phyloP scores from a whole-genome alignment of 192 early-diverging fungal species.

The Coemansia sp. region DNA sequence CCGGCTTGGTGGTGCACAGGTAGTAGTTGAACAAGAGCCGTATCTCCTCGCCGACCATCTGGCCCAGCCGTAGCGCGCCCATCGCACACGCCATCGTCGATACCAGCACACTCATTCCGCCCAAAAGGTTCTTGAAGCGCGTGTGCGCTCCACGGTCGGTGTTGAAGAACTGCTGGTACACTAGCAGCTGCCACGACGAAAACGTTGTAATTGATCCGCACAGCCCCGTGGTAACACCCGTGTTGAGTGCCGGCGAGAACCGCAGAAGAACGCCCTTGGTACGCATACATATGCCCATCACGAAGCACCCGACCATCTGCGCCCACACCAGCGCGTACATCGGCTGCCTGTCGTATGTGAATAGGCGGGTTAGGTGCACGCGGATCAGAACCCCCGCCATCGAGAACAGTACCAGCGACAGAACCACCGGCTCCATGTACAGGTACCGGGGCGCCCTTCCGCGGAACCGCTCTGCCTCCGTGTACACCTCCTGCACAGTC shows the following conservation, averaged over 20 bases:
- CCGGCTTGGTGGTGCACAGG: background rate
- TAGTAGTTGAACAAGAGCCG: slow-evolving; percentile 13
- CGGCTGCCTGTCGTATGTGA: slow-evolving; percentile 60
- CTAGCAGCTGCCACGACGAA: slow-evolving; percentile 71
- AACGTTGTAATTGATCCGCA: slow-evolving; percentile 85
- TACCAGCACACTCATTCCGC: slow-evolving; percentile 38
- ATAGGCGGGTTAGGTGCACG: slow-evolving; percentile 56
- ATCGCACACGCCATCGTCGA: slow-evolving; percentile 36
- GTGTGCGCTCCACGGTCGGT: slow-evolving; percentile 14
- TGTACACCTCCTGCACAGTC: slow-evolving; percentile 20
- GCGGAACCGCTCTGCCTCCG: slow-evolving; percentile 7
- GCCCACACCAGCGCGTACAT: slow-evolving; percentile 65
- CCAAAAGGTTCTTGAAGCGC: slow-evolving; percentile 45
- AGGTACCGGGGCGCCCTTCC: slow-evolving; percentile 6
- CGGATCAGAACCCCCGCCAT: slow-evolving; percentile 68
- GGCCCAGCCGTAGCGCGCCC: slow-evolving; percentile 35
- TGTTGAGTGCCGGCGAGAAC: slow-evolving; percentile 55
- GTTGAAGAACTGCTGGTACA: slow-evolving; percentile 56
- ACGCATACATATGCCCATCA: slow-evolving; percentile 29
- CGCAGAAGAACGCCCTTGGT: slow-evolving; percentile 35
- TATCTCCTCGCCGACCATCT: slow-evolving; percentile 34
- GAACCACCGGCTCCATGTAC: slow-evolving; percentile 22
- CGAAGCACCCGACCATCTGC: slow-evolving; percentile 70
- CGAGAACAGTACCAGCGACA: slow-evolving; percentile 53
- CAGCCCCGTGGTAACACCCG: slow-evolving; percentile 66